These are phyloP conservation scores for Vigna angularis DNA, from an alignment of 306 rosid genomes.

Conservation along the genomic window DNA sequence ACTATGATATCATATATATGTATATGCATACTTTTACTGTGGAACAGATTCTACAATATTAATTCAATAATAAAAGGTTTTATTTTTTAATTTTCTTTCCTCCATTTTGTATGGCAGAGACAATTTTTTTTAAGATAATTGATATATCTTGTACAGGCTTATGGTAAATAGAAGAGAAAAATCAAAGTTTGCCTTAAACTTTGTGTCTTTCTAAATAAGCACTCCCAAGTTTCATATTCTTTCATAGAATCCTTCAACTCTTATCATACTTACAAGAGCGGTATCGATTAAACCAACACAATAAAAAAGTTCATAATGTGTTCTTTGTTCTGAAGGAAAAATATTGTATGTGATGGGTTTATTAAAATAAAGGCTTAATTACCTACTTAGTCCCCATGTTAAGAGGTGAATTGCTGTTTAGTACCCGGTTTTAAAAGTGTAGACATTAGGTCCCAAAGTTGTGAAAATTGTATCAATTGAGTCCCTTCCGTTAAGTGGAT, in stretches of 20 bases:
- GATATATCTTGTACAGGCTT: neutral
- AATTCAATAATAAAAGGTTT: neutral
- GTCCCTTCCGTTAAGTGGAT: no score
- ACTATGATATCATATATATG: neutral
- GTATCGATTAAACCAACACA: no score
- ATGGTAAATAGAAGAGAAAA: neutral
- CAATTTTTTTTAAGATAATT: neutral
- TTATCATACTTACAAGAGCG: neutral
- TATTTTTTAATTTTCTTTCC: slow-evolving; percentile 16
- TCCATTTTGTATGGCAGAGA: neutral
- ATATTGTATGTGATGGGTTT: no score
- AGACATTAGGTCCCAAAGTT: no score
- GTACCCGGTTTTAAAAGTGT: no score
- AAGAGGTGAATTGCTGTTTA: no score
- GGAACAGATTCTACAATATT: slow-evolving; percentile 10
- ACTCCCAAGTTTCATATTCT: neutral
- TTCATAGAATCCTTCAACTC: neutral
- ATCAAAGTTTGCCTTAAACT: neutral
- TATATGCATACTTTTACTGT: neutral
- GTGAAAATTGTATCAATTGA: no score
- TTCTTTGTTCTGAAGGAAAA: no score
- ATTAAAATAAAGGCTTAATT: no score
- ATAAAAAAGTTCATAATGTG: neutral
- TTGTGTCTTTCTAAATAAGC: no score
- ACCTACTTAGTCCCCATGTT: no score